Evolutionary conservation across 2,329 filamentous ascomycete species (phyloP).

Genomic region (Graphiopsis chlorocephala): DNA sequence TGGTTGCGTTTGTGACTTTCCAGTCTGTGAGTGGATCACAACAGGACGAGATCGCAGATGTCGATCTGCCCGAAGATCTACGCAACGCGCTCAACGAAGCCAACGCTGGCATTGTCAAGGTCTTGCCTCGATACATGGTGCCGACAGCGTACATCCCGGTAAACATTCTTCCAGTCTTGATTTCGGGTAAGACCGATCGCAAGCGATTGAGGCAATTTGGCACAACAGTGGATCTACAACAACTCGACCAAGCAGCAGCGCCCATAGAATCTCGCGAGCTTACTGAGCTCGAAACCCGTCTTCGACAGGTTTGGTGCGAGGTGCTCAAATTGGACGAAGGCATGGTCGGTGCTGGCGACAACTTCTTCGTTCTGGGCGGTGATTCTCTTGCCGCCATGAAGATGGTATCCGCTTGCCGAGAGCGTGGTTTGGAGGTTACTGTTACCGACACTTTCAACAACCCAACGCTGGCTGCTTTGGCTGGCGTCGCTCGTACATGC

Average conservation of each 20-base stretch:
- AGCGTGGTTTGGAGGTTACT: conserved; percentile 43
- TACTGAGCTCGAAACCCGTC: not conserved
- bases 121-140: conserved; percentile 38
- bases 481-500: conserved; percentile 4
- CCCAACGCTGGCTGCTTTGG: conserved; percentile 14
- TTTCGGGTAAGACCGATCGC: conserved; percentile 44
- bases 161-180: conserved; percentile 44
- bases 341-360: conserved; percentile 43
- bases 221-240: conserved; percentile 17
- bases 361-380: conserved; percentile 61
- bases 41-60: conserved; percentile 9
- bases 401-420: conserved; percentile 45
- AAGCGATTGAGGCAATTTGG: conserved; percentile 29
- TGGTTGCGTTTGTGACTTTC: conserved; percentile 21
- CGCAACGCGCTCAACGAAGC: conserved; percentile 6
- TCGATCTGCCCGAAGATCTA: conserved; percentile 9
- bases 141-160: conserved; percentile 45
- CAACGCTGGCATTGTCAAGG: conserved; percentile 13
- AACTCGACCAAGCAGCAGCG: conserved; percentile 18
- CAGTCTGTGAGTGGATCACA: not conserved
- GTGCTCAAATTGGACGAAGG: conserved; percentile 6
- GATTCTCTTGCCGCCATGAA: conserved; percentile 63
- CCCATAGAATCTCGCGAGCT: not conserved
- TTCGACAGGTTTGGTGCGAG: conserved; percentile 5
- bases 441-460: conserved; percentile 46